Evolutionary conservation across 2,329 filamentous ascomycete species (phyloP).

Genomic region (Berkeleyomyces rouxiae): DNA sequence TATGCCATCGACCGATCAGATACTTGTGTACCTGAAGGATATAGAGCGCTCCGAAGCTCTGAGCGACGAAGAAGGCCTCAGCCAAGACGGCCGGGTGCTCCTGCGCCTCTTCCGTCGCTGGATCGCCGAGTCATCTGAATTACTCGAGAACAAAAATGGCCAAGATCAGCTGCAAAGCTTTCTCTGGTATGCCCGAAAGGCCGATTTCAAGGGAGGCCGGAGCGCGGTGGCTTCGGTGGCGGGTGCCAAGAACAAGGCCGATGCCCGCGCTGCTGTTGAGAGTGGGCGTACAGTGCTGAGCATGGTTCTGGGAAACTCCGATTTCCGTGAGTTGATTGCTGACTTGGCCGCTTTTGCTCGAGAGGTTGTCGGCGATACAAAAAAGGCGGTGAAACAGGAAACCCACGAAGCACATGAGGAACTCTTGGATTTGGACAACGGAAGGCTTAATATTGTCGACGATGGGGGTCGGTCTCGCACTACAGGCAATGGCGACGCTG

Average conservation of each 20-base stretch:
- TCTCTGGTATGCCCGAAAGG: constrained; percentile 66
- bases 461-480: not conserved
- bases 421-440: constrained; percentile 1
- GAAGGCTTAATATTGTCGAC: constrained; percentile 19
- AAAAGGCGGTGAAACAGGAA: constrained; percentile 58
- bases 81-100: constrained; percentile 58
- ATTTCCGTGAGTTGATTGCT: constrained; percentile 72
- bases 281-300: constrained; percentile 71
- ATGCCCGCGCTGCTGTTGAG: constrained; percentile 44
- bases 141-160: constrained; percentile 67
- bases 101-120: constrained; percentile 55
- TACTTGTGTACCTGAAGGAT: constrained; percentile 62
- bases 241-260: constrained; percentile 48
- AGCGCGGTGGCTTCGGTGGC: constrained; percentile 45
- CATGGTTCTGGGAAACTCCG: constrained; percentile 74
- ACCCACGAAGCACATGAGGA: constrained; percentile 40
- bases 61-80: constrained; percentile 34
- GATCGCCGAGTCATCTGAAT: constrained; percentile 64
- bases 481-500: not conserved
- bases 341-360: constrained; percentile 65
- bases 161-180: constrained; percentile 82
- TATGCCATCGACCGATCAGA: constrained; percentile 82
- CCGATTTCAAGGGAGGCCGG: constrained; percentile 52
- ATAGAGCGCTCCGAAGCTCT: constrained; percentile 51
- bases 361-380: constrained; percentile 76